Percentiles rank a stretch among this genome's conserved stretches.
These are phyloP conservation scores for Talaromyces ruber DNA, from an alignment of 495 filamentous ascomycete species.

Conservation along the genomic window DNA sequence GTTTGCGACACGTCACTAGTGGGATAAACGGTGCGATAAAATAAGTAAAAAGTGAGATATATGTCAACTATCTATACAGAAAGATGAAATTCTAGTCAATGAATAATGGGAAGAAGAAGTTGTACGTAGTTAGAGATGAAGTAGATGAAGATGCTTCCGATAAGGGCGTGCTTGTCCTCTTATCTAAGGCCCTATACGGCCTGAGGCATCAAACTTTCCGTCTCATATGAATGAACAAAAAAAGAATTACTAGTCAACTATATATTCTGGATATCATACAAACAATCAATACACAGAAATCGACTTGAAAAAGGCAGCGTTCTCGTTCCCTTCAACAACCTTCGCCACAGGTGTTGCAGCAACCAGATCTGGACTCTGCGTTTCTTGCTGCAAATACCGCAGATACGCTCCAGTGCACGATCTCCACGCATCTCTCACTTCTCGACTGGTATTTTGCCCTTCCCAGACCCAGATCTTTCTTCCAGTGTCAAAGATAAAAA, in stretches of 20 bases:
- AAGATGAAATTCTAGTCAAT: neutral
- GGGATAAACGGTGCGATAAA: neutral
- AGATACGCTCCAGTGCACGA: slow-evolving; percentile 48
- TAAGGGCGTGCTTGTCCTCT: neutral
- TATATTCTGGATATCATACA: neutral
- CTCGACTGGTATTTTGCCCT: slow-evolving; percentile 41
- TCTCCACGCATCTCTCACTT: slow-evolving; percentile 49
- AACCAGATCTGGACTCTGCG: slow-evolving; percentile 21
- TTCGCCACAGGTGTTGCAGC: slow-evolving; percentile 43
- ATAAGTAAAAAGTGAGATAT: neutral
- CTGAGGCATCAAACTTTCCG: neutral
- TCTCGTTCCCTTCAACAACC: slow-evolving; percentile 45
- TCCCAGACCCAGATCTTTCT: slow-evolving; percentile 53
- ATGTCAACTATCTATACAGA: neutral
- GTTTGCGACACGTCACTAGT: neutral
- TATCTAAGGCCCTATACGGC: neutral
- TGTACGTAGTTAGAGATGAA: neutral
- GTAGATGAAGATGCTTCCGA: neutral
- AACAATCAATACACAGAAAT: neutral
- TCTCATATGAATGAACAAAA: too few relatives aligned
- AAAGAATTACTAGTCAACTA: neutral
- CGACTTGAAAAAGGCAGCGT: slow-evolving; percentile 35
- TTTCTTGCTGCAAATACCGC: slow-evolving; percentile 31
- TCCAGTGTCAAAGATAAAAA: slow-evolving; percentile 50
- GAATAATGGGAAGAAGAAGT: neutral